Evolutionary conservation across 1,139 yeast species (phyloP).

Genomic region (Diutina catenulata): DNA sequence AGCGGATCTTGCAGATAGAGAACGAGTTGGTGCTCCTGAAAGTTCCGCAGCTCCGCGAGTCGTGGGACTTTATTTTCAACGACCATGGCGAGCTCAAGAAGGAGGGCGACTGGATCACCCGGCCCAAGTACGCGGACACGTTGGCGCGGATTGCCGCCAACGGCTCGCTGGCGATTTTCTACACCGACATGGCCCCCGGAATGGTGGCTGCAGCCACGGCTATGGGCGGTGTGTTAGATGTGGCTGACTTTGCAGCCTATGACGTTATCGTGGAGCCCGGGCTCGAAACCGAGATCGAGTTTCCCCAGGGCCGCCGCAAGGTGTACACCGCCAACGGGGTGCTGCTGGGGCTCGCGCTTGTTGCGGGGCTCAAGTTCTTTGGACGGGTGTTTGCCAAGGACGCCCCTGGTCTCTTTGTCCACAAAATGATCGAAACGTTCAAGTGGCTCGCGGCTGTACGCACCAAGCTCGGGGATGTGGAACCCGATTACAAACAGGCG

Average conservation of each 20-base stretch:
- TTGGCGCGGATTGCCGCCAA: constrained; percentile 55
- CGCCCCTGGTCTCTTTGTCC: constrained; percentile 28
- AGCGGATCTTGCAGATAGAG: constrained; percentile 16
- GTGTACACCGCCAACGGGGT: constrained; percentile 67
- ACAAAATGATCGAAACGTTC: constrained; percentile 72
- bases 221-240: constrained; percentile 51
- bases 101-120: constrained; percentile 11
- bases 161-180: constrained; percentile 69
- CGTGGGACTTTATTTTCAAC: constrained; percentile 5
- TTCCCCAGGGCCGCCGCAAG: constrained; percentile 31
- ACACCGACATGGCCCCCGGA: constrained; percentile 61
- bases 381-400: constrained; percentile 12
- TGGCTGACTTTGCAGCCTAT: constrained; percentile 56
- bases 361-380: constrained; percentile 62
- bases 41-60: constrained; percentile 13
- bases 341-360: constrained; percentile 72
- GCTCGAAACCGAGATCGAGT: constrained; percentile 23
- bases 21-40: constrained; percentile 17
- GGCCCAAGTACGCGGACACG: constrained; percentile 57
- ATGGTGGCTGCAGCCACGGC: constrained; percentile 33
- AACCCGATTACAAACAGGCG: constrained; percentile 12
- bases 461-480: constrained; percentile 64
- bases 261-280: constrained; percentile 45
- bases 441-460: constrained; percentile 89
- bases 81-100: constrained; percentile 16